Percentiles rank a stretch among this genome's conserved stretches.
phyloP scores from a whole-genome alignment of 2,329 filamentous ascomycete genomes.

The Catunica adiposa region DNA sequence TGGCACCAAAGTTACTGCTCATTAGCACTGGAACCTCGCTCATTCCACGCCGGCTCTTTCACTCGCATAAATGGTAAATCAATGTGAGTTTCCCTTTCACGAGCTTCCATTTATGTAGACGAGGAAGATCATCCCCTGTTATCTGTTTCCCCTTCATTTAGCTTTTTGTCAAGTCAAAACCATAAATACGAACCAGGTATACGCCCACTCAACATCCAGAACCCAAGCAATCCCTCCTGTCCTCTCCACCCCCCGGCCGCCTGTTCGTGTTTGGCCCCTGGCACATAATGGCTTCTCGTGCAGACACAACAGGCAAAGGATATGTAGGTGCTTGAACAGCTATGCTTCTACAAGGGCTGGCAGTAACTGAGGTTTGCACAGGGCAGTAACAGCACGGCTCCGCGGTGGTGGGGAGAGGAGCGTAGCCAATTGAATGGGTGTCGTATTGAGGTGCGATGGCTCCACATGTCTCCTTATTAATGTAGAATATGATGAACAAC shows the following conservation, averaged over 20 bases:
- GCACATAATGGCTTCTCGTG: background rate
- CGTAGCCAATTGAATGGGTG: background rate
- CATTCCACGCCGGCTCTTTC: background rate
- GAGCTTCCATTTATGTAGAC: background rate
- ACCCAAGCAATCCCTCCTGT: background rate
- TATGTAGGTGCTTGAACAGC: background rate
- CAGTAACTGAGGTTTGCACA: background rate
- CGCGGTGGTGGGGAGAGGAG: background rate
- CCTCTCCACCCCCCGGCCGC: background rate
- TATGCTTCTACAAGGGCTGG: background rate
- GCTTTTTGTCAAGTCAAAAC: background rate
- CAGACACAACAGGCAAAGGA: background rate
- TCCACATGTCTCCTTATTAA: background rate
- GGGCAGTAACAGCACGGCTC: background rate
- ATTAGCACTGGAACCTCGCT: background rate
- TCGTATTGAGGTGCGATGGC: background rate
- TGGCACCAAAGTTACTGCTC: no score
- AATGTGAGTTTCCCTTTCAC: background rate
- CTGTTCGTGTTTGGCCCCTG: background rate
- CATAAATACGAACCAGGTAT: background rate
- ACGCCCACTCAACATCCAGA: background rate
- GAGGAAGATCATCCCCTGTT: background rate
- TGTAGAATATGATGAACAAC: no score
- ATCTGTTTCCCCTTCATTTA: background rate
- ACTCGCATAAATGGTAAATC: background rate